Percentiles rank a stretch among this genome's conserved stretches.
phyloP scores from a whole-genome alignment of 108 stramenopile genomes.

The Cyclotella distinguenda region DNA sequence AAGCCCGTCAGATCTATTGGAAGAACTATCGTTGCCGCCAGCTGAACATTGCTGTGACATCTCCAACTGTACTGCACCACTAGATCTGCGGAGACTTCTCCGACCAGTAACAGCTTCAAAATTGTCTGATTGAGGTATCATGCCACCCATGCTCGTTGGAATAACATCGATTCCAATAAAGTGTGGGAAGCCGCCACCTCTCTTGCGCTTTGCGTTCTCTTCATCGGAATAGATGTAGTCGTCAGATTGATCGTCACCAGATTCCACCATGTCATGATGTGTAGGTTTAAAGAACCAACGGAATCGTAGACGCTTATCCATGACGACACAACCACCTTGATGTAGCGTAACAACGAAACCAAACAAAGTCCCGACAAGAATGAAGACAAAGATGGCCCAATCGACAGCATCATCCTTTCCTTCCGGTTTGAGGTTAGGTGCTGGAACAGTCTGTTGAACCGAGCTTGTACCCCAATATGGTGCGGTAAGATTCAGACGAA shows the following conservation, averaged over 20 bases:
- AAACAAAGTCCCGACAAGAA: constrained; percentile 40
- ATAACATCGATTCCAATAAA: constrained; percentile 40
- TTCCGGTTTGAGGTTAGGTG: constrained; percentile 34
- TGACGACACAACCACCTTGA: constrained; percentile 32
- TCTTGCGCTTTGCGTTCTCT: background rate
- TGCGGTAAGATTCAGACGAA: constrained; percentile 64
- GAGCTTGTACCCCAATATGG: constrained; percentile 54
- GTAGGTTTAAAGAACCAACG: constrained; percentile 43
- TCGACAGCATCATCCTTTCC: constrained; percentile 43
- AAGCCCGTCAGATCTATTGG: background rate
- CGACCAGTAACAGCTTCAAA: background rate
- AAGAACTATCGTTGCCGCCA: background rate
- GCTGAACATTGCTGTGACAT: constrained; percentile 6
- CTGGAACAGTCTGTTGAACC: constrained; percentile 35
- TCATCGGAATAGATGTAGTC: constrained; percentile 15
- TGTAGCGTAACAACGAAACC: constrained; percentile 46
- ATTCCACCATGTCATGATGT: constrained; percentile 8
- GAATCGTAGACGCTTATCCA: constrained; percentile 42
- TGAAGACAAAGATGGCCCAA: constrained; percentile 45
- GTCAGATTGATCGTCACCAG: constrained; percentile 3
- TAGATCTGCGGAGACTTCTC: background rate
- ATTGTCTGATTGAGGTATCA: background rate
- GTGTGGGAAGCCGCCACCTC: constrained; percentile 44
- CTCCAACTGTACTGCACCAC: constrained; percentile 2
- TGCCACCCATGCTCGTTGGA: constrained; percentile 39